phyloP scores from a whole-genome alignment of 2,329 filamentous ascomycete species.

The Juglanconis oblonga region DNA sequence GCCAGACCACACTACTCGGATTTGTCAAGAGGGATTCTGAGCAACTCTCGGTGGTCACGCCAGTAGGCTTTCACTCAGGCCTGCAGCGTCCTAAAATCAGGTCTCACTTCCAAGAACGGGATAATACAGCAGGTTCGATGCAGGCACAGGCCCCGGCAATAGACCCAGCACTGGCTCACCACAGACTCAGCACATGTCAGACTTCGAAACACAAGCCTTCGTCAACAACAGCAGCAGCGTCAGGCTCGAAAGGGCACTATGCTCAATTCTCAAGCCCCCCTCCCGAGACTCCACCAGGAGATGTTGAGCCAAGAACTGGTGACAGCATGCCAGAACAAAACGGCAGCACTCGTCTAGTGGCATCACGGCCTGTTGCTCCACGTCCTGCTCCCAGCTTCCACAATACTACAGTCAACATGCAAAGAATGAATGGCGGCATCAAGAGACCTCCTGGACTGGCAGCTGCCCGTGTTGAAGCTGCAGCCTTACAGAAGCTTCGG shows the following conservation, averaged over 20 bases:
- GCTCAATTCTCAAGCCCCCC: constrained; percentile 59
- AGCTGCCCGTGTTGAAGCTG: constrained; percentile 35
- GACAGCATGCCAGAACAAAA: constrained; percentile 6
- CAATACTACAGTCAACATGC: constrained; percentile 45
- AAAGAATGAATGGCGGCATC: constrained; percentile 33
- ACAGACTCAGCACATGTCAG: constrained; percentile 41
- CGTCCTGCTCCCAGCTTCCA: constrained; percentile 47
- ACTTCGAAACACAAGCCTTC: constrained; percentile 31
- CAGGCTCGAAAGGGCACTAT: constrained; percentile 43
- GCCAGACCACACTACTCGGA: constrained; percentile 11
- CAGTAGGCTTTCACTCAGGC: neutral
- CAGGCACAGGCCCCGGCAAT: neutral
- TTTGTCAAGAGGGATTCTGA: constrained; percentile 9
- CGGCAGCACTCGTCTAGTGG: constrained; percentile 26
- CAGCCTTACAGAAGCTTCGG: constrained; percentile 47
- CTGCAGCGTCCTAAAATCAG: neutral
- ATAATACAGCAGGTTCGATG: neutral
- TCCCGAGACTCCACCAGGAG: constrained; percentile 27
- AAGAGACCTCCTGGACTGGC: constrained; percentile 43
- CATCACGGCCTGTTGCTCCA: constrained; percentile 26
- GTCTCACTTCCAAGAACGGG: neutral
- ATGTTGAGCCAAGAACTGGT: constrained; percentile 18
- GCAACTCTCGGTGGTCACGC: neutral
- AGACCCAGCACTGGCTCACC: constrained; percentile 23
- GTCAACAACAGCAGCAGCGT: constrained; percentile 23